Base-by-base conservation (phyloP, 2,329 filamentous ascomycete genomes). In the Fonsecaea pedrosoi region DNA sequence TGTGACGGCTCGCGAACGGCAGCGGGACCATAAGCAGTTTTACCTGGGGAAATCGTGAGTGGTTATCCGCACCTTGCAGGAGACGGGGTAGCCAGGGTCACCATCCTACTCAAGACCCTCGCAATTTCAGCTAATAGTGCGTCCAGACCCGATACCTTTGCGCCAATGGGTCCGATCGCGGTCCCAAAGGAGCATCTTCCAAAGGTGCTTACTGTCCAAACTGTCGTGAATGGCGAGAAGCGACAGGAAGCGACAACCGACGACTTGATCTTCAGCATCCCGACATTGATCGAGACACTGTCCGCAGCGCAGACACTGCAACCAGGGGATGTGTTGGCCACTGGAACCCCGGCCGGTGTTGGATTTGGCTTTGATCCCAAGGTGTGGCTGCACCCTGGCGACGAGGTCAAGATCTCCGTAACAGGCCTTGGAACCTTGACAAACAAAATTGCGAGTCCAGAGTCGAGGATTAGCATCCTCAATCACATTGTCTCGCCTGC, bases 11-110 rank as follows among this genome's bases (percentile, higher is more conserved):
- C 76, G 85, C 10, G 82, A 83, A 53, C 71, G 80, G 69, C 85
- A 87, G 73, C 74, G 83, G 32, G 84, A 87, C 57, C 85, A 87
- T 65, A 87, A 87, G 73, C 86, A 88, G 68, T 87, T 87, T 73
- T 87, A 83, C 63, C 82, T 88, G 57, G 85, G 85, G 79, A 87
- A 87, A 72, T 85, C 82, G 0, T 61, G 32, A 61, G 59, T 37
- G 13, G 30, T 15, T 25, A 25, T 10, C 53, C 10, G 4, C 10
- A 9, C 45, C 6, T 25, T 50, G 45, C 2, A 50, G 21, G 12
- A 2, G 45, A 10, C 18, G 25, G 25, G 25, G 25, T 25, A 25
- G 25, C 25, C 25, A 25, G 25, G 25, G 18, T 21, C 8, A 5
- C 45, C 45, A 25, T 12, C 4, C 45, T 25, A 25, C 25, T 50